phyloP scores from a whole-genome alignment of 2,329 filamentous ascomycete genomes.

The Elsinoe australis region DNA sequence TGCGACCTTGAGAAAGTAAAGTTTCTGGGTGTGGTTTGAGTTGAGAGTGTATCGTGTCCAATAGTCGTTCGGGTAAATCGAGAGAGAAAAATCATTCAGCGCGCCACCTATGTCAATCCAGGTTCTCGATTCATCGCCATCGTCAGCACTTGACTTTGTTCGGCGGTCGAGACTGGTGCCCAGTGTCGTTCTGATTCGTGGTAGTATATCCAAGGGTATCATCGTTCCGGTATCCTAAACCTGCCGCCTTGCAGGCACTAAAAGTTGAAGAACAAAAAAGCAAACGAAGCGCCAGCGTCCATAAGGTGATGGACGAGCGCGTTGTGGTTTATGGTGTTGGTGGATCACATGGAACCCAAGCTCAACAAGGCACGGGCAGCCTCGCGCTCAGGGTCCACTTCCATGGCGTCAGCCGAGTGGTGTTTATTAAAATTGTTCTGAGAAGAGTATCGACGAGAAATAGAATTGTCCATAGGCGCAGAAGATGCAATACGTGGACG shows the following conservation, averaged over 20 bases:
- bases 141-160: conserved; percentile 32
- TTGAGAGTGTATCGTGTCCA: conserved; percentile 10
- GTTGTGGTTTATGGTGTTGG: background rate
- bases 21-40: conserved; percentile 11
- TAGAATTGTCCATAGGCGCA: conserved; percentile 6
- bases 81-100: conserved; percentile 15
- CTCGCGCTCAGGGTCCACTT: conserved; percentile 60
- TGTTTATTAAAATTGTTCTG: conserved; percentile 16
- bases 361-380: conserved; percentile 73
- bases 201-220: conserved; percentile 15
- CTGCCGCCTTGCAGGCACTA: conserved; percentile 1
- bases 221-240: conserved; percentile 1
- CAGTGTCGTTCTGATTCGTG: conserved; percentile 26
- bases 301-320: background rate
- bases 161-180: conserved; percentile 29
- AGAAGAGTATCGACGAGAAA: conserved; percentile 17
- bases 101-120: conserved; percentile 34
- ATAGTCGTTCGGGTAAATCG: background rate
- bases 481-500: conserved; percentile 17
- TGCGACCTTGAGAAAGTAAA: background rate
- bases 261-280: conserved; percentile 12
- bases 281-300: conserved; percentile 7
- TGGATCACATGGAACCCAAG: conserved; percentile 58
- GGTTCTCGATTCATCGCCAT: conserved; percentile 24
- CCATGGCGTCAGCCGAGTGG: conserved; percentile 16